A percentile compares a stretch with the other conserved stretches of the same genome.
Evolutionary conservation across 345 rosid genomes (phyloP).

Genomic region (Moringa oleifera): DNA sequence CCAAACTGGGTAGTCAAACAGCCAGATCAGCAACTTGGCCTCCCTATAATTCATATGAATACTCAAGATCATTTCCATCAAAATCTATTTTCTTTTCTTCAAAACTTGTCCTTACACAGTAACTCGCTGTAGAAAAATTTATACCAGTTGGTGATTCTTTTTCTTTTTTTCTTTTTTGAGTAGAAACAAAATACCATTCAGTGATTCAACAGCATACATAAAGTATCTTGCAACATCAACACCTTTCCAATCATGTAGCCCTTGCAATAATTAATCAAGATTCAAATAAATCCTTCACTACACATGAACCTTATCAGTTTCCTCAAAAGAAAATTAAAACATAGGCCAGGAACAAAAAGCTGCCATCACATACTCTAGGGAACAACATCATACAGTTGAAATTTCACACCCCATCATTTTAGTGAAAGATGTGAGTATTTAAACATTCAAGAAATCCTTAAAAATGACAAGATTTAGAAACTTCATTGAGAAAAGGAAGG

Average conservation of each 20-base stretch:
- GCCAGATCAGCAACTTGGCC: no score
- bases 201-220: no score
- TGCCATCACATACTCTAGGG: background rate
- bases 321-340: no score
- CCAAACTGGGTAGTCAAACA: no score
- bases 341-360: no score
- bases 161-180: no score
- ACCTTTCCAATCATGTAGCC: background rate
- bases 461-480: background rate
- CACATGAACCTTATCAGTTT: no score
- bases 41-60: no score
- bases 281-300: no score
- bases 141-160: background rate
- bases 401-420: background rate
- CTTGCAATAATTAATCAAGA: background rate
- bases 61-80: background rate
- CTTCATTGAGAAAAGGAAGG: background rate
- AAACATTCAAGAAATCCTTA: background rate
- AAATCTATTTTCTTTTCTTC: no score
- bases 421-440: no score
- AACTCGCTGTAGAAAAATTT: background rate
- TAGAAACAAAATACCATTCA: no score
- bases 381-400: background rate
- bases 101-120: background rate
- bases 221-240: background rate